These are phyloP conservation scores for Ceratobasidium papillatum DNA, from an alignment of 1,284 basidiomycete species.

Conservation along the genomic window DNA sequence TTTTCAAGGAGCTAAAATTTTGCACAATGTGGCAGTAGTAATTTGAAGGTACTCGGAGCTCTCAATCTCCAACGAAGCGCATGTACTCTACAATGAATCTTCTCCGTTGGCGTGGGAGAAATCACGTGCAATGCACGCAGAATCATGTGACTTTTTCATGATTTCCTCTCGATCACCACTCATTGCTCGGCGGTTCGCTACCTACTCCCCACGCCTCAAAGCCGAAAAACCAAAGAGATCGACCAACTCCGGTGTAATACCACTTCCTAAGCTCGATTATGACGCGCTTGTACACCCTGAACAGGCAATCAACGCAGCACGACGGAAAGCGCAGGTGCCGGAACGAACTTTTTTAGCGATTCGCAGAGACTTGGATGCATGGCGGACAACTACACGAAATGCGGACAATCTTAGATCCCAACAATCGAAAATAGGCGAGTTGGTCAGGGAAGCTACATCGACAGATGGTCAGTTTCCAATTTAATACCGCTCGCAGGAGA, in stretches of 20 bases:
- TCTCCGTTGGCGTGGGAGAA: background rate
- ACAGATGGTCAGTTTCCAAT: no score
- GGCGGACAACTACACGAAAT: conserved; percentile 3
- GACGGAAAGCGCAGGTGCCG: conserved; percentile 1
- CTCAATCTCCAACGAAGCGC: no score
- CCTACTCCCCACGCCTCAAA: background rate
- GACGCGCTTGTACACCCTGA: conserved; percentile 4
- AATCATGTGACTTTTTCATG: conserved; percentile 14
- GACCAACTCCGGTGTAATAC: conserved; percentile 1
- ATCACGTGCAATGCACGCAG: background rate
- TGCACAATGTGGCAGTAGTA: no score
- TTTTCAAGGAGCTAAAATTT: no score
- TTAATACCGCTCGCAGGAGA: no score
- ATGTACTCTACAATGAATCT: background rate
- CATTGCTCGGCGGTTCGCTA: background rate
- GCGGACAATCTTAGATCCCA: conserved; percentile 23
- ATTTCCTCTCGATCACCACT: background rate
- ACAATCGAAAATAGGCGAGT: background rate
- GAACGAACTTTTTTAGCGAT: conserved; percentile 6
- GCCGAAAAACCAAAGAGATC: conserved; percentile 3
- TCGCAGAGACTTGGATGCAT: conserved; percentile 31
- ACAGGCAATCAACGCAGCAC: conserved; percentile 6
- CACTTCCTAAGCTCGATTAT: conserved; percentile 31
- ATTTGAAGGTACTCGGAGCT: no score
- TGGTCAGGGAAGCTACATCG: background rate